These are phyloP conservation scores for Phaseolus coccineus DNA, from an alignment of 331 rosid genomes.

Conservation along the genomic window DNA sequence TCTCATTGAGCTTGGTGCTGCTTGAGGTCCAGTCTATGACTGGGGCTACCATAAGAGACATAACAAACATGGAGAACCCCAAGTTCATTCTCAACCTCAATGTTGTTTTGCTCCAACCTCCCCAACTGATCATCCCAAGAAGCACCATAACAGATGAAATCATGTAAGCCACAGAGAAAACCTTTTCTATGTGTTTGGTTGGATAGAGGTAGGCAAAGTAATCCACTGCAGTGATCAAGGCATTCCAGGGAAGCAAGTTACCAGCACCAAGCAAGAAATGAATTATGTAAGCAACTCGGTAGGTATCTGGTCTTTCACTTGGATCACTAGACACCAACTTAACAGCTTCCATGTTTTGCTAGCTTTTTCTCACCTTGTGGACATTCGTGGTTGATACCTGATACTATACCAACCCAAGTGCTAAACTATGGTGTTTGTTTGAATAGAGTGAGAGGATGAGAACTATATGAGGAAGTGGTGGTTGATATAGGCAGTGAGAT, in stretches of 20 bases:
- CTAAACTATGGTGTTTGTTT: slow-evolving; percentile 54
- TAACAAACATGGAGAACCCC: slow-evolving; percentile 79
- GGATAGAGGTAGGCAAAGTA: slow-evolving; percentile 85
- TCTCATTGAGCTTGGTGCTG: slow-evolving; percentile 37
- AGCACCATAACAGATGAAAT: slow-evolving; percentile 72
- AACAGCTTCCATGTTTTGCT: slow-evolving; percentile 56
- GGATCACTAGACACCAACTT: slow-evolving; percentile 53
- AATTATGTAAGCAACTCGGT: slow-evolving; percentile 74
- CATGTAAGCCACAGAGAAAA: slow-evolving; percentile 92
- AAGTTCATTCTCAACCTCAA: slow-evolving; percentile 72
- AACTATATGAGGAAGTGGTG: slow-evolving; percentile 32
- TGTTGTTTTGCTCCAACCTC: slow-evolving; percentile 66
- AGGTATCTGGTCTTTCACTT: slow-evolving; percentile 59
- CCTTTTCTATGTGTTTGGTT: slow-evolving; percentile 73
- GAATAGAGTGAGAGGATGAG: slow-evolving; percentile 54
- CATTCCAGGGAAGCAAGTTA: slow-evolving; percentile 96
- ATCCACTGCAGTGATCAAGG: slow-evolving; percentile 91
- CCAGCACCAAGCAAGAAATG: slow-evolving; percentile 94
- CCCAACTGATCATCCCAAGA: slow-evolving; percentile 72
- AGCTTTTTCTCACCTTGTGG: slow-evolving; percentile 30
- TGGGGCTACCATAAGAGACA: slow-evolving; percentile 78
- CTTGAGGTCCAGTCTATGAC: slow-evolving; percentile 69
- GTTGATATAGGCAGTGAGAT: slow-evolving; percentile 22
- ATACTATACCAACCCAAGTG: slow-evolving; percentile 41
- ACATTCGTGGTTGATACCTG: slow-evolving; percentile 38